These are phyloP conservation scores for Aphanomyces cochlioides DNA, from an alignment of 352 stramenopile genomes.

Conservation along the genomic window DNA sequence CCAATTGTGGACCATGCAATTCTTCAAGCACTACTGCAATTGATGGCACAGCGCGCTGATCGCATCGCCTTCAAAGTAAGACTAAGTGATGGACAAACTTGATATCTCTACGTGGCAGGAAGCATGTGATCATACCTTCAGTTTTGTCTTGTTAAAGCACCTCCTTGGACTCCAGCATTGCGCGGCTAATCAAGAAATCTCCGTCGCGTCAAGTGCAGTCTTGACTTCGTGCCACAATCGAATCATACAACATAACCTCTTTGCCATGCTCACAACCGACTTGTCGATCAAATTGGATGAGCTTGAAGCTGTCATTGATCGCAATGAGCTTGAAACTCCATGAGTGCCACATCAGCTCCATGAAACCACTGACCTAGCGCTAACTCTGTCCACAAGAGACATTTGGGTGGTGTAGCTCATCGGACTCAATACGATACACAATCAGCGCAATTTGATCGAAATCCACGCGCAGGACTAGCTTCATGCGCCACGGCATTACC, in stretches of 20 bases:
- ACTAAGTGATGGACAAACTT: not conserved
- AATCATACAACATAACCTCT: conserved; percentile 6
- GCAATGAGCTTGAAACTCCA: not conserved
- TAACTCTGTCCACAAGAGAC: too few species aligned
- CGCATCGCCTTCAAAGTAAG: conserved; percentile 21
- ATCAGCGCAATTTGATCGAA: too few species aligned
- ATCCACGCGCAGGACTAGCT: too few species aligned
- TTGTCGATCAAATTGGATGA: not conserved
- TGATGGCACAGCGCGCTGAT: conserved; percentile 19
- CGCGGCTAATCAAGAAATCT: not conserved
- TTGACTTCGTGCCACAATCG: conserved; percentile 13
- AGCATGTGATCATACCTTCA: conserved; percentile 15
- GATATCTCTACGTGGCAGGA: conserved; percentile 5
- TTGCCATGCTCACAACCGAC: not conserved
- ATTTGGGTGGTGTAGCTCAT: too few species aligned
- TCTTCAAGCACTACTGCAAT: conserved; percentile 9
- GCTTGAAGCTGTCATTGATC: conserved; percentile 3
- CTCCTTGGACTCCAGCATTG: not conserved
- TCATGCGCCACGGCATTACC: too few species aligned
- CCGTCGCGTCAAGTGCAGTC: conserved; percentile 1
- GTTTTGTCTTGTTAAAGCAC: not conserved
- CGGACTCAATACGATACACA: too few species aligned
- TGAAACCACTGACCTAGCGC: too few species aligned
- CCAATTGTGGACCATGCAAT: conserved; percentile 15
- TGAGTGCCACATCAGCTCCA: too few species aligned